Evolutionary conservation across 2,329 filamentous ascomycete species (phyloP), one percentile per base, ranked within the genome.

Genomic region (Aspergillus fructus): DNA sequence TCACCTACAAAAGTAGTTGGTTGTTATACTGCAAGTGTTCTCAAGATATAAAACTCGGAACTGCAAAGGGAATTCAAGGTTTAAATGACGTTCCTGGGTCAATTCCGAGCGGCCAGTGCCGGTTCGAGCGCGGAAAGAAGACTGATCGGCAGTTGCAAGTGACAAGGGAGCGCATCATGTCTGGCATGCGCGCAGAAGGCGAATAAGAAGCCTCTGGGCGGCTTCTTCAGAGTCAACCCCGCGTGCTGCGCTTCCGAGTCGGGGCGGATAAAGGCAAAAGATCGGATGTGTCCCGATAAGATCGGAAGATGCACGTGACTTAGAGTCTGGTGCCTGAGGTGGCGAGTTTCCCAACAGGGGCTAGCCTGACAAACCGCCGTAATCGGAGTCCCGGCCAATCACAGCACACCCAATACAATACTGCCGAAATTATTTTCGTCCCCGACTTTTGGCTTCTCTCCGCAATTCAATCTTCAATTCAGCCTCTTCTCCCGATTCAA

Each of bases 331-430:
- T 52, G 46, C 54, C 54, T 50, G 19, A 56, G 47, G 48, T 30
- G 27, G 27, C 27, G 27, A 37, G 12, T n/a, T 7, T 6, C 5
- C 24, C 5, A 13, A 9, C 7, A 17, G 9, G 13, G 42, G 23
- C 23, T 46, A 39, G 30, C 19, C 11, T 17, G 11, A 5, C 5
- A 13, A 52, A 27, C 39, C 34, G 49, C 55, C 55, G 55, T n/a
- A 24, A 54, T 58, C 55, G 55, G 55, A 58, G 43, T 9, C 13
- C 8, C 23, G 41, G 27, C 60, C 58, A 62, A 62, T 62, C 51
- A 59, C 40, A 19, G 39, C 5, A n/a, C n/a, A 51, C 51, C 34
- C 51, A 60, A 62, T 55, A 33, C 55, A 59, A 50, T 49, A 43
- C 52, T 33, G 48, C 53, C 53, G 49, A 53, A 55, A 51, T 54